Base-by-base conservation (phyloP, 1,284 basidiomycete species). In the Leccinum cinnamomeum region DNA sequence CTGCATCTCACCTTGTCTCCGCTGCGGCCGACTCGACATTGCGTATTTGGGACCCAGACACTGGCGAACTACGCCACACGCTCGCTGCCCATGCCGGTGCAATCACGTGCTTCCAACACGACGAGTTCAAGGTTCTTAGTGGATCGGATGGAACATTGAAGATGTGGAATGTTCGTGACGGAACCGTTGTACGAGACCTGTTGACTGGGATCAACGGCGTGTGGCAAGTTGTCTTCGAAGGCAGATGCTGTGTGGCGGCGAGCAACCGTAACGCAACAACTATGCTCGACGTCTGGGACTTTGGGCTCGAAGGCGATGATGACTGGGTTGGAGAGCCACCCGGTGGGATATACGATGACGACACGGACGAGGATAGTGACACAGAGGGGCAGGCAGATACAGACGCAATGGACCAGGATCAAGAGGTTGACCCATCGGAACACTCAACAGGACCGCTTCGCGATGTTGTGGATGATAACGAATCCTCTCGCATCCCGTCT, bases 31-130 rank as follows among this genome's bases (percentile, higher is more conserved):
- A 98, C 75, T 93, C 93, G 16, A 95, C 94, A 0, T 79, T 98
- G 14, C 89, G 95, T 3, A 87, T 97, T 20, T 97, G 96, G 95
- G 90, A 97, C 71, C 91, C 94, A 2, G 86, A 89, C 50, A 87
- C 85, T 0, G 92, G 93, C 60, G 86, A 89, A 65, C 82, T 93
- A 44, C 86, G 85, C 39, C 89, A 95, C 70, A 88, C 89, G 1
- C 84, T 97, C 48, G 87, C 90, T 1, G 93, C 92, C 1, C 95
- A 97, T 76, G 90, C 91, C 3, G 95, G 94, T 23, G 95, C 95
- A 11, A 97, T 98, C 70, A 97, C 95, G 7, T 98, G 95, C 77
- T 97, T 97, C 84, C 92, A 95, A 77, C 95, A 97, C 70, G 95
- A 97, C 73, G 95, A 97, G 73, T 92, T 93, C 81, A 97, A 97